These are phyloP conservation scores for Flaveria sonorensis DNA, from an alignment of 129 eudicot species.

Conservation along the genomic window DNA sequence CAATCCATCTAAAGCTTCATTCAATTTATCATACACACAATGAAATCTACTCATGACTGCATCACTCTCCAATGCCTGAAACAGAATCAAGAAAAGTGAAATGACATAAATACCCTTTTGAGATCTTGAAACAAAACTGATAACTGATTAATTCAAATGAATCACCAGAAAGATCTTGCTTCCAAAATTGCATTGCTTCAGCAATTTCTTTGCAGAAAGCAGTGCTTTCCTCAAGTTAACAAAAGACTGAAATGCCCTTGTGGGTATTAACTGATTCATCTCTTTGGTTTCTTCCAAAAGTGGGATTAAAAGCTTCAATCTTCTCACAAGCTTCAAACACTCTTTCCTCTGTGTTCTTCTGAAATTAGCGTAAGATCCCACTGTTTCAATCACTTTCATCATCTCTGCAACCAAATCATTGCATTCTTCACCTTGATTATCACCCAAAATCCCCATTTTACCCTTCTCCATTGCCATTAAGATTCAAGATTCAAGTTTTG, in stretches of 20 bases:
- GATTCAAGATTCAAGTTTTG: slow-evolving; percentile 1
- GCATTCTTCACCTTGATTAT: slow-evolving; percentile 23
- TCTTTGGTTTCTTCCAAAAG: slow-evolving; percentile 64
- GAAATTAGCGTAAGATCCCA: slow-evolving; percentile 47
- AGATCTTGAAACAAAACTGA: slow-evolving; percentile 19
- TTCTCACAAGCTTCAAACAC: slow-evolving; percentile 55
- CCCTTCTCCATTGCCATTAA: slow-evolving; percentile 28
- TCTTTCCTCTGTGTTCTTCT: slow-evolving; percentile 63
- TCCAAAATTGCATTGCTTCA: slow-evolving; percentile 55
- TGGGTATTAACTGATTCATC: slow-evolving; percentile 31
- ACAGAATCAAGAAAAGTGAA: not conserved
- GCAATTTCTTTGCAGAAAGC: slow-evolving; percentile 55
- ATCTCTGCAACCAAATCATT: slow-evolving; percentile 44
- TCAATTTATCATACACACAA: slow-evolving; percentile 59
- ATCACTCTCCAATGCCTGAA: slow-evolving; percentile 67
- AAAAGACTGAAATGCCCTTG: slow-evolving; percentile 36
- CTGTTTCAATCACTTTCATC: slow-evolving; percentile 47
- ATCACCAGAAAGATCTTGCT: slow-evolving; percentile 77
- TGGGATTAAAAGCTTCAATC: slow-evolving; percentile 62
- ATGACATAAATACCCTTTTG: slow-evolving; percentile 27
- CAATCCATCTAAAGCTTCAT: slow-evolving; percentile 61
- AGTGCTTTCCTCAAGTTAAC: slow-evolving; percentile 45
- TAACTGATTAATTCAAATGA: slow-evolving; percentile 11
- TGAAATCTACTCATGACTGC: slow-evolving; percentile 66
- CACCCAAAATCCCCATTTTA: slow-evolving; percentile 28